Evolutionary conservation across 257 asterid genomes (phyloP), one percentile per base, ranked within the genome.

Genomic region (Plantago major): DNA sequence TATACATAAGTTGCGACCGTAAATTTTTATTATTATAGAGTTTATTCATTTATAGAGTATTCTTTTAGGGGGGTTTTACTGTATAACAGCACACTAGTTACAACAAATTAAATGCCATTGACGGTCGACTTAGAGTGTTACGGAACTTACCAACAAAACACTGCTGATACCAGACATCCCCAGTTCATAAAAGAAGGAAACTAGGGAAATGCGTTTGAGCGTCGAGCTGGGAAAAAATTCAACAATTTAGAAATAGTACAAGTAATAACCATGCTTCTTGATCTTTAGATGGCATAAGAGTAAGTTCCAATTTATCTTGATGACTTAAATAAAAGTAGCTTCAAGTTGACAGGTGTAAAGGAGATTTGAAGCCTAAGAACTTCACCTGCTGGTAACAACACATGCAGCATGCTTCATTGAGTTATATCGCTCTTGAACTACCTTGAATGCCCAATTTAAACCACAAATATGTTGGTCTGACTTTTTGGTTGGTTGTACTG

Each of bases 91-190:
- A 4, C 8, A 5, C 40, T 33, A 3, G 40, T 33, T 33, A 7
- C 40, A 4, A 33, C 40, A 33, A 33, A 33, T 22, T 22, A n/a
- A n/a, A 30, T 30, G 37, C 6, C 40, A 33, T 33, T 33, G 40
- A 33, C 8, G 8, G 3, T 33, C 8, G 5, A 33, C 33, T 53
- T 37, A 53, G 3, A 16, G 13, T 52, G 7, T 17, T 52, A 40
- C 58, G 63, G 67, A 4, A 47, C 76, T 15, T 86, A 91, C 98
- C 93, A 91, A 74, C 42, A 91, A 74, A 63, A 83, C 85, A n/a
- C 80, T 66, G 83, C 87, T 81, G 77, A 91, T 83, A 46, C 96
- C 96, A 19, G 96, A 82, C 84, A 87, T 84, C 30, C 98, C 98
- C 89, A 91, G 57, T 62, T 91, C 95, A 42, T 88, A 86, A 87